phyloP scores from a whole-genome alignment of 2,329 filamentous ascomycete species.

The Diaporthe sp. region DNA sequence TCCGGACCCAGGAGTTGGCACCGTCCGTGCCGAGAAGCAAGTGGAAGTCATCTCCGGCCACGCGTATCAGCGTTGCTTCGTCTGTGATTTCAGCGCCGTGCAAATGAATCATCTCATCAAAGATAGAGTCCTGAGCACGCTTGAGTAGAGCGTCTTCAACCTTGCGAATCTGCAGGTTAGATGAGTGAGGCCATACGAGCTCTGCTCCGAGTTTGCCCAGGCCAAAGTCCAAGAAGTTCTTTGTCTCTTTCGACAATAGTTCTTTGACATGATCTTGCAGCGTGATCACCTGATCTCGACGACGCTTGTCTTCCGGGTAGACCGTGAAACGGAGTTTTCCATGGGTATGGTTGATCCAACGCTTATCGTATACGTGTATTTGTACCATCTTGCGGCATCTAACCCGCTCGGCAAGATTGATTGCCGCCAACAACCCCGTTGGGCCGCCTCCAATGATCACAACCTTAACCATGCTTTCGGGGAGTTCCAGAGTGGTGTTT shows the following conservation, averaged over 20 bases:
- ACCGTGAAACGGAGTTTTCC: slow-evolving; percentile 39
- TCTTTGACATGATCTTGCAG: slow-evolving; percentile 51
- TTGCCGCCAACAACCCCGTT: slow-evolving; percentile 49
- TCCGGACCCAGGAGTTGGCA: slow-evolving; percentile 52
- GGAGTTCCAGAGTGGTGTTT: slow-evolving; percentile 43
- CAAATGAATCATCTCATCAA: slow-evolving; percentile 48
- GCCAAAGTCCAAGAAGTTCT: slow-evolving; percentile 39
- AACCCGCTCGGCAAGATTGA: slow-evolving; percentile 48
- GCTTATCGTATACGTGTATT: slow-evolving; percentile 52
- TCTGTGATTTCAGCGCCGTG: slow-evolving; percentile 42
- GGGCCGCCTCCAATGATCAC: slow-evolving; percentile 51
- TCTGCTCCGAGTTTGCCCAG: slow-evolving; percentile 50
- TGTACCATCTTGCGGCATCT: slow-evolving; percentile 48
- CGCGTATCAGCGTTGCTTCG: not conserved
- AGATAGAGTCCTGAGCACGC: slow-evolving; percentile 49
- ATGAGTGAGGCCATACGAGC: slow-evolving; percentile 51
- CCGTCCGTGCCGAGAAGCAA: slow-evolving; percentile 52
- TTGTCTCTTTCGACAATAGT: slow-evolving; percentile 46
- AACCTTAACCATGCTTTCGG: slow-evolving; percentile 47
- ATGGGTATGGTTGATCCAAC: slow-evolving; percentile 45
- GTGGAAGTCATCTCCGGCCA: slow-evolving; percentile 47
- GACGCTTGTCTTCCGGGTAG: slow-evolving; percentile 47
- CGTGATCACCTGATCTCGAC: slow-evolving; percentile 53
- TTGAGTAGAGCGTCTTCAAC: slow-evolving; percentile 53
- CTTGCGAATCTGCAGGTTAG: slow-evolving; percentile 54